Conservation (phyloP, 306 rosid species). For the Ormosia semicastrata region DNA sequence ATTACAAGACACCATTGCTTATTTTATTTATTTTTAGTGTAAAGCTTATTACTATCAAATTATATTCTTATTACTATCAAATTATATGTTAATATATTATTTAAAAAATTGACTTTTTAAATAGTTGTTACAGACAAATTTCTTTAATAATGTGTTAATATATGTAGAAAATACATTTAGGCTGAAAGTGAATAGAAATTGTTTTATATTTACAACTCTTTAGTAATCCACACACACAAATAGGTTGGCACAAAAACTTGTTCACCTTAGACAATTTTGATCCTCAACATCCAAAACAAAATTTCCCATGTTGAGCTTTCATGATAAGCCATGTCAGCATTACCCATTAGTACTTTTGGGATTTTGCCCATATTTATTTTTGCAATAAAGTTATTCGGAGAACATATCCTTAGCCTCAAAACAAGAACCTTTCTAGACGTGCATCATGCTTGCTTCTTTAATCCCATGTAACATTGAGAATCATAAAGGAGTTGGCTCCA, state of each 20-base stretch:
- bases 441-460: constrained; percentile 30
- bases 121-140: too few species aligned
- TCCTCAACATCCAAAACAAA: constrained; percentile 13
- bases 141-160: too few species aligned
- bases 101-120: too few species aligned
- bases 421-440: constrained; percentile 22
- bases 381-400: constrained; percentile 36
- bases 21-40: too few species aligned
- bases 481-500: constrained; percentile 40
- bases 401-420: constrained; percentile 24
- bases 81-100: too few species aligned
- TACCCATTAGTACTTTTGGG: constrained; percentile 19
- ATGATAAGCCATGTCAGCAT: constrained; percentile 27
- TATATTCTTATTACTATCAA: too few species aligned
- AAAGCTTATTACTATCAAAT: too few species aligned
- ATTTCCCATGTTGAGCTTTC: constrained; percentile 22
- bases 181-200: neutral
- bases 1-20: too few species aligned
- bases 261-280: constrained; percentile 26
- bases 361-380: constrained; percentile 22
- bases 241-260: constrained; percentile 20
- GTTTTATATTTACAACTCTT: neutral
- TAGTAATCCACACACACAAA: neutral
- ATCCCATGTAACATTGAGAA: constrained; percentile 21
- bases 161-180: neutral